Evolutionary conservation across 352 stramenopile species (phyloP), one percentile per base, ranked within the genome.

Genomic region (Globisporangium abappressorium): DNA sequence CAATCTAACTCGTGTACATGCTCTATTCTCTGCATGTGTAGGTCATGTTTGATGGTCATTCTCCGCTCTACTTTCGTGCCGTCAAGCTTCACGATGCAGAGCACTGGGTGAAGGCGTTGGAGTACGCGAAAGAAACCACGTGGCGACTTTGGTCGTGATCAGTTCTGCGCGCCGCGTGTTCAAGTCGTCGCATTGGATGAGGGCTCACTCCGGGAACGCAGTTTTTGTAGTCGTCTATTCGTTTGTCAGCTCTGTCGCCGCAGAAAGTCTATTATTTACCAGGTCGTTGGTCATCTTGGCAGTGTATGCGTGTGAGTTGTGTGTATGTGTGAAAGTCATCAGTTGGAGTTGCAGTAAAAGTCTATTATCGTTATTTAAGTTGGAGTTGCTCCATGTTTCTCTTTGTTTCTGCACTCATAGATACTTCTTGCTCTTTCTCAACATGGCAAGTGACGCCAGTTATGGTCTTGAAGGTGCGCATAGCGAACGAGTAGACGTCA

Each of bases 111-210:
- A 61, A 64, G 59, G 66, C 72, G 20, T 62, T 78, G 30, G 72
- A 78, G 53, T 78, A 78, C 62, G 72, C 69, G 47, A 78, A 78
- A 64, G 72, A 78, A 59, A 65, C 59, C 62, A 76, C 72, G 20
- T 78, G 69, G 72, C 54, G 49, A 12, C 55, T 33, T 14, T 72
- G 57, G 57, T 43, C 46, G 18, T 70, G 43, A 66, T 28, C 18
- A 22, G 18, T 77, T 18, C 18, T 22, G 41, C 14, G 2, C 34
- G 34, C 34, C 34, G 9, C 34, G 5, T 0, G 9, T 11, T 41
- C 34, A 41, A 41, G 34, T 9, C 34, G 34, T 3, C 34, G 12
- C 34, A 12, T 41, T 12, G 9, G 30, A 33, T 5, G 30, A 33
- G 30, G 30, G 30, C 30, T 33, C 30, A 5, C 30, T 33, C 3